Conservation (phyloP, 1,139 yeast species). For the Taphrina betulina region DNA sequence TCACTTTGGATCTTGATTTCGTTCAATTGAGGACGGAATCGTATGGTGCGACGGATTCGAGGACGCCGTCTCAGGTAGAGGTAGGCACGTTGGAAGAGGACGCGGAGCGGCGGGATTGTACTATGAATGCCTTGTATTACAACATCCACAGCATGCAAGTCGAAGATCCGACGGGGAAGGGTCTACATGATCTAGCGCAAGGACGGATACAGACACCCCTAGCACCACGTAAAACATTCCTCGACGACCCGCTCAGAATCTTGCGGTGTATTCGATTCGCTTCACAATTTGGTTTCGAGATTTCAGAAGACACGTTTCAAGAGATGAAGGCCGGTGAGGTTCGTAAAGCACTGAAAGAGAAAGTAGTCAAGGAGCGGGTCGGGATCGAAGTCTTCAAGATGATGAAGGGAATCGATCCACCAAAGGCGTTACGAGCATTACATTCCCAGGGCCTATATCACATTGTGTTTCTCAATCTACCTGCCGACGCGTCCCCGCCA, state of each 20-base stretch:
- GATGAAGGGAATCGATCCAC: constrained; percentile 50
- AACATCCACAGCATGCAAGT: constrained; percentile 65
- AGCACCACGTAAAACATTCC: constrained; percentile 75
- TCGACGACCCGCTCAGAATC: constrained; percentile 91
- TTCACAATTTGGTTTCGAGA: constrained; percentile 65
- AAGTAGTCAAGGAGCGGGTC: constrained; percentile 86
- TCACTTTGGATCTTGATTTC: constrained; percentile 81
- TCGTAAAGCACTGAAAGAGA: constrained; percentile 58
- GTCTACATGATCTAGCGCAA: constrained; percentile 63
- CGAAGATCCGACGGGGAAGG: constrained; percentile 80
- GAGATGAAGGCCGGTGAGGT: constrained; percentile 68
- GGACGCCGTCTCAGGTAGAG: constrained; percentile 62
- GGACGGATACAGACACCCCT: constrained; percentile 87
- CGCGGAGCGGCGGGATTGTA: constrained; percentile 91
- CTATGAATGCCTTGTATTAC: constrained; percentile 82
- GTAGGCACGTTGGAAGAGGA: constrained; percentile 92
- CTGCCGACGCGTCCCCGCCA: not conserved
- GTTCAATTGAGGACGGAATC: constrained; percentile 87
- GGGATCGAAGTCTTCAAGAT: constrained; percentile 83
- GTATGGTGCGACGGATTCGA: constrained; percentile 63
- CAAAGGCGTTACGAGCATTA: constrained; percentile 34
- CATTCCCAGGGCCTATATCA: constrained; percentile 41
- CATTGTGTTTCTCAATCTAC: constrained; percentile 32
- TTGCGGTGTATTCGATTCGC: constrained; percentile 83
- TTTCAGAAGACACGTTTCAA: constrained; percentile 58